Base-by-base conservation (phyloP, 768 basidiomycete species). In the Lyophyllum atratum region DNA sequence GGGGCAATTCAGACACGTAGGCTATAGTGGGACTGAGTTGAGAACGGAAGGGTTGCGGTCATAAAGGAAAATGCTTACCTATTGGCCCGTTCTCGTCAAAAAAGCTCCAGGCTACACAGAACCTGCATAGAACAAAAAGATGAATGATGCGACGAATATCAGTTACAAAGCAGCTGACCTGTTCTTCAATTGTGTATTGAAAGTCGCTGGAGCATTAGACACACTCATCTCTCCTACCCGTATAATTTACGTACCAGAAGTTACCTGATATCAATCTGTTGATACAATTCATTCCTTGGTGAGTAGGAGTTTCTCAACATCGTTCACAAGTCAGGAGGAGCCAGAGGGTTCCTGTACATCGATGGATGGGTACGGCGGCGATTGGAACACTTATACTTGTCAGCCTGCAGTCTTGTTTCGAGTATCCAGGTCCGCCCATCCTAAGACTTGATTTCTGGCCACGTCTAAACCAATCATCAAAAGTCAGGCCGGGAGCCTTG, bases 391-490 rank as follows among this genome's bases (percentile, higher is more conserved):
- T 58, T 59, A 78, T 81, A 39, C 70, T 73, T 70, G 84, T 74
- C 60, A 85, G 64, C 53, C 76, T 17, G 76, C 80, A 2, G 84
- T 84, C 74, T 85, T 84, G 59, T 86, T 80, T 66, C 85, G 85
- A 9, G 79, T 77, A 62, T 85, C 84, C 34, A 87, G 68, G 62
- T 85, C 84, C 11, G 67, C 60, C 84, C 84, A 86, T 63, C 86
- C 85, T 19, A 86, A 63, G 1, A 86, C 85, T 65, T 86, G 84
- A 62, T 85, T 84, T 1, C 84, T 84, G 4, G 83, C 80, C 83
- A 85, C 85, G 46, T 74, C 76, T 77, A n/a, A n/a, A n/a, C 29
- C 2, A 43, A n/a, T 19, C n/a, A 31, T 21, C 15, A 42, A 33
- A 12, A 5, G 24, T 24, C 3, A 34, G 39, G 22, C n/a, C n/a